Conservation (phyloP, 2,329 filamentous ascomycete species). For the Claviceps fusiformis region DNA sequence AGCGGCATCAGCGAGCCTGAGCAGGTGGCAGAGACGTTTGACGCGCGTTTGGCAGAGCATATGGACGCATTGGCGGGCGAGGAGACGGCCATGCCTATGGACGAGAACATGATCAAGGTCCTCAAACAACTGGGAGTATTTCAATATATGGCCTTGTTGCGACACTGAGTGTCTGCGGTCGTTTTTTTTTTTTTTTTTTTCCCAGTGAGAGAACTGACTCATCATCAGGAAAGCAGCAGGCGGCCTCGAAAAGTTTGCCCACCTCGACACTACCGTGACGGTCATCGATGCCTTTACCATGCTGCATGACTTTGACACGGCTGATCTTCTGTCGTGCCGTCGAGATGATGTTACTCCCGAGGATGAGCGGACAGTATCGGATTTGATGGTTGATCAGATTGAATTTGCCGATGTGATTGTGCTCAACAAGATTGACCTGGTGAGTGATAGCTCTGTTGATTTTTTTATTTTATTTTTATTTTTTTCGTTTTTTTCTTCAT, state of each 20-base stretch:
- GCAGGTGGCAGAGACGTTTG: conserved; percentile 63
- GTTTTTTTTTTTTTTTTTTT: too few species aligned
- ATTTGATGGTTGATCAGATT: conserved; percentile 65
- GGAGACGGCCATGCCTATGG: conserved; percentile 17
- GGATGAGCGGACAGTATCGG: conserved; percentile 60
- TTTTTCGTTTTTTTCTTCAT: too few species aligned
- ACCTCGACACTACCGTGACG: conserved; percentile 57
- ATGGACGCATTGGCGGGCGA: conserved; percentile 23
- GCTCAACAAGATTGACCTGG: conserved; percentile 56
- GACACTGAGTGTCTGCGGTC: too few species aligned
- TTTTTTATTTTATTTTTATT: background rate
- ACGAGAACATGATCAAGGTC: conserved; percentile 21
- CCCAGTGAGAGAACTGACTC: background rate
- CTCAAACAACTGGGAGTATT: conserved; percentile 22
- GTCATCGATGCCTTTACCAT: conserved; percentile 63
- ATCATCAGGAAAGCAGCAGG: conserved; percentile 35
- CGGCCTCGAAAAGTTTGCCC: conserved; percentile 51
- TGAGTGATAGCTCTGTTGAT: conserved; percentile 15
- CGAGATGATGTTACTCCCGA: conserved; percentile 49
- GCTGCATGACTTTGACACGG: conserved; percentile 57
- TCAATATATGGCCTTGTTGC: too few species aligned
- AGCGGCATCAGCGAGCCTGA: conserved; percentile 60
- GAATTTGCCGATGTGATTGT: conserved; percentile 65
- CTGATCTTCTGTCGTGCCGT: conserved; percentile 51
- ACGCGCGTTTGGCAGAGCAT: conserved; percentile 37